Base-by-base conservation (phyloP, 495 filamentous ascomycete genomes). In the Trichocladium antarcticum region DNA sequence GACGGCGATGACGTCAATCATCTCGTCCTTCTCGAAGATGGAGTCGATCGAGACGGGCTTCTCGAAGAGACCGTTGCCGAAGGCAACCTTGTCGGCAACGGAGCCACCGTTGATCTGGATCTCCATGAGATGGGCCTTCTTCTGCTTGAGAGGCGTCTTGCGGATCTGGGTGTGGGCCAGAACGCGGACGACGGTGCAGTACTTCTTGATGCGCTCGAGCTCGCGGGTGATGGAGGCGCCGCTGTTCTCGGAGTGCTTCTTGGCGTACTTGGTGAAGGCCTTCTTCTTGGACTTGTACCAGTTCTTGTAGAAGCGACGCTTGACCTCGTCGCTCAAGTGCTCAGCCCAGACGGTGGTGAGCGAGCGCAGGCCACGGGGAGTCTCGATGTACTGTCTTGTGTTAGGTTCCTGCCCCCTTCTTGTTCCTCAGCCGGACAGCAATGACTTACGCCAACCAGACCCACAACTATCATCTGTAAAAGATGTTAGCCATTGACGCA, bases 201-300 rank as follows among this genome's bases (percentile, higher is more conserved):
- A 99, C 78, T 95, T 96, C 87, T 95, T 95, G 77, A 99, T 96
- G 73, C 93, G 89, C 81, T 95, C 90, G 59, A 97, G 84, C 75
- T 99, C 93, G 69, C 85, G 84, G 69, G 83, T 86, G 76, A 98
- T 83, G 57, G 87, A 84, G 60, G 86, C 75, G 62, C 86, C 90
- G 73, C 65, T 81, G 76, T 74, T 83, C 71, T 95, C 89, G 58
- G 93, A 84, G 83, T 97, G 87, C 81, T 94, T 90, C 87, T 96
- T 97, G 79, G 93, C 85, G 75, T 99, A 99, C 80, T 93, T 95
- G 78, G 93, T 99, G 80, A 97, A 99, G 49, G 93, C 93, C 89
- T 99, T 99, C 87, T 95, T 97, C 89, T 99, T 99, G 79, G 79
- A 85, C 80, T 93, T 94, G 85, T 99, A 99, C 93, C 93, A 99